Evolutionary conservation across 192 early-diverging fungal species (phyloP), one percentile per base, ranked within the genome.

Genomic region (Backusella circina): DNA sequence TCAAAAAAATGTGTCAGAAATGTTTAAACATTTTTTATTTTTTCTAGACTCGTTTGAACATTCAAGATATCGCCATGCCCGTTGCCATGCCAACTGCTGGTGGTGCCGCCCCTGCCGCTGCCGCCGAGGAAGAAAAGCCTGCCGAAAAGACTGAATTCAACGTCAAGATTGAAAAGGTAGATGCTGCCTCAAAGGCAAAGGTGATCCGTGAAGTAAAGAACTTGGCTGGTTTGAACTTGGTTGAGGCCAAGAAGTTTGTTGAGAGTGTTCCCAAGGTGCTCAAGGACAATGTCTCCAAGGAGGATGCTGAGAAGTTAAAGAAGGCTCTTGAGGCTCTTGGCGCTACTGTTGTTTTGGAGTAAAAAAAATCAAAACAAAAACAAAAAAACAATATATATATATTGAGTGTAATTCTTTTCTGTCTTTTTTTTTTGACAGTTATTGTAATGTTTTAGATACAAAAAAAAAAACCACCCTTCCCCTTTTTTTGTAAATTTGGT

Each of bases 201-300:
- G 90, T 99, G 64, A 99, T 99, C 77, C 92, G 94, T 83, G 98
- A 99, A 86, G 95, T 99, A 75, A 98, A 98, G 90, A 92, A 89
- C 80, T 80, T 99, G 73, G 95, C 96, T 23, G 95, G 95, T 69
- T 93, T 95, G 74, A 98, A 95, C 88, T 84, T 99, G 84, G 95
- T 99, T 23, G 98, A 97, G 79, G 98, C 98, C 79, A 99, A 99
- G 90, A 99, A 99, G 89, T 98, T 99, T 86, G 96, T 98, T 32
- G 98, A 99, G 86, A 88, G 94, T 75, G 95, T 90, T 74, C 98
- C 98, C 82, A 99, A 99, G 89, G 93, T 97, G 72, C 86, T 99
- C 80, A 94, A 93, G 85, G 96, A 99, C 75, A 84, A 84, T 69
- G 91, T 89, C 38, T 84, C 86, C 80, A 99, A 97, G 89, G 96